These are phyloP conservation scores for Nepenthes alata DNA, from an alignment of 179 eudicot species.

Conservation along the genomic window DNA sequence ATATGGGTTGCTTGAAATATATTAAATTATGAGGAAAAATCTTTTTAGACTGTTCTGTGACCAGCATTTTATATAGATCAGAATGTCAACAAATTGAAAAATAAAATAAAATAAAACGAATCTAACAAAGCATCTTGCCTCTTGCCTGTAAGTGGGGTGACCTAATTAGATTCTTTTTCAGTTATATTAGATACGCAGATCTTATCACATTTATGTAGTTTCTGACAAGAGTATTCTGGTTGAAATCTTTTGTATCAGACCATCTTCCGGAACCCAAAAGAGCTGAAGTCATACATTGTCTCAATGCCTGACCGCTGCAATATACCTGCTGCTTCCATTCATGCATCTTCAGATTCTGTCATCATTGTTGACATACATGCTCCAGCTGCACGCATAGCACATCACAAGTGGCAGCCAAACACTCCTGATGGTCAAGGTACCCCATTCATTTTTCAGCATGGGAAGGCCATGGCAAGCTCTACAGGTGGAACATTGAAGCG, in stretches of 20 bases:
- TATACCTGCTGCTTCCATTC: slow-evolving; percentile 90
- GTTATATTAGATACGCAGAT: no score
- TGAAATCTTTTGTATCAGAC: slow-evolving; percentile 34
- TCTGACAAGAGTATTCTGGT: slow-evolving; percentile 4
- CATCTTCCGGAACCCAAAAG: slow-evolving; percentile 86
- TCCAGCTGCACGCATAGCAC: slow-evolving; percentile 89
- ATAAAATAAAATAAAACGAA: no score
- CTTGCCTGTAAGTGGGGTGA: no score
- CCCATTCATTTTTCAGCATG: slow-evolving; percentile 92
- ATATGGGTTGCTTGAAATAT: no score
- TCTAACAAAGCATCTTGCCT: no score
- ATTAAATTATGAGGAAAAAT: no score
- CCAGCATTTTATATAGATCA: no score
- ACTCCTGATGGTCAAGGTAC: slow-evolving; percentile 94
- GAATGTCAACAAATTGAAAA: no score
- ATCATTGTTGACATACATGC: slow-evolving; percentile 71
- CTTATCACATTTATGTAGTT: not conserved
- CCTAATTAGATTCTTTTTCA: no score
- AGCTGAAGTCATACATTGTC: slow-evolving; percentile 58
- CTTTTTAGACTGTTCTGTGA: no score
- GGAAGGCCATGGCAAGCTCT: slow-evolving; percentile 45
- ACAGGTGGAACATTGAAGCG: slow-evolving; percentile 82
- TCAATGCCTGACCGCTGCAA: slow-evolving; percentile 88
- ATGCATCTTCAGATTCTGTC: slow-evolving; percentile 78
- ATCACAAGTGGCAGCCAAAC: slow-evolving; percentile 98